Conservation (phyloP, 2,329 filamentous ascomycete genomes). For the Didymella pinodella region DNA sequence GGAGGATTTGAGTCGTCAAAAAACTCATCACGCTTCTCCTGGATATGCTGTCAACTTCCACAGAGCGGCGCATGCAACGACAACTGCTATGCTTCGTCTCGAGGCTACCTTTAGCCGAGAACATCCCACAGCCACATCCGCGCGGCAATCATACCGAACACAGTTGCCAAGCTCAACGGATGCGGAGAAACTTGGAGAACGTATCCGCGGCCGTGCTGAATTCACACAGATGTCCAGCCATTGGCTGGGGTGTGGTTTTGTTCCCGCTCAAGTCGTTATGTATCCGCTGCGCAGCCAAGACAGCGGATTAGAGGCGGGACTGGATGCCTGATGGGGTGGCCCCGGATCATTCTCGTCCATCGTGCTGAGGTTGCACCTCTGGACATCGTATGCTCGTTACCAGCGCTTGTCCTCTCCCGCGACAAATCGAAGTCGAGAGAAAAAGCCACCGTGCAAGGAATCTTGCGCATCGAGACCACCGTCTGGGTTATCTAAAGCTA, state of each 20-base stretch:
- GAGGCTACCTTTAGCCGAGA: conserved; percentile 3
- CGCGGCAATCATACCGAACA: conserved; percentile 7
- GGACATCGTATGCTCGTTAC: neutral
- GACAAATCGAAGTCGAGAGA: neutral
- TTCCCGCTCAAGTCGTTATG: neutral
- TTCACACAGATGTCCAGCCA: neutral
- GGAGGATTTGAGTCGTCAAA: neutral
- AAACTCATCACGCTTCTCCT: neutral
- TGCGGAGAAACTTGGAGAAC: conserved; percentile 11
- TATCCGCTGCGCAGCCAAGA: conserved; percentile 1
- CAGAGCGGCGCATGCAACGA: neutral
- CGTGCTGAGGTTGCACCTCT: neutral
- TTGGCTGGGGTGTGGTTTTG: neutral
- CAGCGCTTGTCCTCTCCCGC: neutral
- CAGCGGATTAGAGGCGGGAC: neutral
- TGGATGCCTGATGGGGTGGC: neutral
- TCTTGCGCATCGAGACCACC: neutral
- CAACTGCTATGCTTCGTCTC: conserved; percentile 7
- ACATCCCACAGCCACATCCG: conserved; percentile 5
- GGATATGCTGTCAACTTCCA: neutral
- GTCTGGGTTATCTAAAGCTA: neutral
- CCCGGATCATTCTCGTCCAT: conserved; percentile 12
- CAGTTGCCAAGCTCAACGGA: conserved; percentile 5
- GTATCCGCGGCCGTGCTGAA: conserved; percentile 21
- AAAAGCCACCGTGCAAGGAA: conserved; percentile 2